Conservation (phyloP, 2,329 filamentous ascomycete genomes). For the Myrmaecium sp. region DNA sequence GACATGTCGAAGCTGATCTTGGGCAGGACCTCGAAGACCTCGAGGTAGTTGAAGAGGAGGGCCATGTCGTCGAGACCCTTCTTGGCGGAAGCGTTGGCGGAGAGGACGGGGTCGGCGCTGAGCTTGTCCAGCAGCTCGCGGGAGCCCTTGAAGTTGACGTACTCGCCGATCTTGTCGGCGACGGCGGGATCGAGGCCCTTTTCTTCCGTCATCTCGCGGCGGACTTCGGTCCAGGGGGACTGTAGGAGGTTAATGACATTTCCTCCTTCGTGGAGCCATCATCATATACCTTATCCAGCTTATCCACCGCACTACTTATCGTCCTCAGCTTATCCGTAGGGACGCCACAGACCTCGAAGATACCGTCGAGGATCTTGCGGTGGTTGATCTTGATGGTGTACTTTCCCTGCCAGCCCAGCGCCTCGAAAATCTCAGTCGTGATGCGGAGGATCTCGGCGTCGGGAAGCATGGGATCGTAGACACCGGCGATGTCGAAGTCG, state of each 20-base stretch:
- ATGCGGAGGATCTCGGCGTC: slow-evolving; percentile 82
- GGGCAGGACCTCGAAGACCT: slow-evolving; percentile 55
- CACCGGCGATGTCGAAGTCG: slow-evolving; percentile 87
- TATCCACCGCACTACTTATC: slow-evolving; percentile 88
- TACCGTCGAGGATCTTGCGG: slow-evolving; percentile 80
- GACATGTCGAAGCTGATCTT: slow-evolving; percentile 79
- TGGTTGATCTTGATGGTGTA: slow-evolving; percentile 93
- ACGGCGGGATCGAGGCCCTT: slow-evolving; percentile 64
- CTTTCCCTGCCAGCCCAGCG: slow-evolving; percentile 53
- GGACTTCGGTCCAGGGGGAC: slow-evolving; percentile 69
- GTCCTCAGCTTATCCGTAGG: slow-evolving; percentile 71
- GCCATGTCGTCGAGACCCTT: slow-evolving; percentile 68
- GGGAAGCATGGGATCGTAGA: slow-evolving; percentile 78
- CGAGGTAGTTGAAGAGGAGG: slow-evolving; percentile 65
- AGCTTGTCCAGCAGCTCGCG: slow-evolving; percentile 58
- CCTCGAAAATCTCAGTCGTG: slow-evolving; percentile 69
- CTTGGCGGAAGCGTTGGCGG: slow-evolving; percentile 57
- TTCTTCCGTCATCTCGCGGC: slow-evolving; percentile 82
- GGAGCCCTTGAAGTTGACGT: slow-evolving; percentile 61
- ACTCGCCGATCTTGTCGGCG: slow-evolving; percentile 76
- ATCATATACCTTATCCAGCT: slow-evolving; percentile 60
- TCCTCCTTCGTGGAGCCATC: slow-evolving; percentile 9
- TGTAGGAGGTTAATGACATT: too few species aligned
- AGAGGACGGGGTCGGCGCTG: slow-evolving; percentile 48
- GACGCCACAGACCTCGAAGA: slow-evolving; percentile 84